phyloP scores from a whole-genome alignment of 352 stramenopile species.

The Phytophthora ramorum region DNA sequence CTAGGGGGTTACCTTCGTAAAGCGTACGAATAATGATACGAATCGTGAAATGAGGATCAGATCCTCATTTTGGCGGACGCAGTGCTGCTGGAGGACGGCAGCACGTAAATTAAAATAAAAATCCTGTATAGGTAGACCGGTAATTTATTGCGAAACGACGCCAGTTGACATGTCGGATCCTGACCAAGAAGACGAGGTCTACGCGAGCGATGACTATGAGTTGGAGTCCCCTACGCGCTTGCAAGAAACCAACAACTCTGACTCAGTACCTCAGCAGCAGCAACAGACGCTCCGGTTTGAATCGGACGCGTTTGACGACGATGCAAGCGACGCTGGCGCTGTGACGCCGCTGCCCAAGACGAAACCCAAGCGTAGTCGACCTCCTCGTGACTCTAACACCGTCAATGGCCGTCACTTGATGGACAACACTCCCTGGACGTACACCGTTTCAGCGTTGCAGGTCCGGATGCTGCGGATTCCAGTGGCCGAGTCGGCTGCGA shows the following conservation, averaged over 20 bases:
- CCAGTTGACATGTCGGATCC: slow-evolving; percentile 31
- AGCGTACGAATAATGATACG: too few relatives aligned
- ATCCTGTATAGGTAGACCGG: too few relatives aligned
- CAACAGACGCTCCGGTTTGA: slow-evolving; percentile 12
- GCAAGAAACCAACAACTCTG: neutral
- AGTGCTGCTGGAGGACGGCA: too few relatives aligned
- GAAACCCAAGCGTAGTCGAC: slow-evolving; percentile 14
- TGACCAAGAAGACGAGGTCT: slow-evolving; percentile 26
- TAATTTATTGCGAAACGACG: slow-evolving; percentile 11
- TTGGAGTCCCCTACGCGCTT: slow-evolving; percentile 29
- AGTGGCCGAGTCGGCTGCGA: slow-evolving; percentile 31
- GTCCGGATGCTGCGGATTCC: slow-evolving; percentile 61
- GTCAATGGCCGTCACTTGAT: slow-evolving; percentile 37
- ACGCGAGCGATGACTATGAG: slow-evolving; percentile 45
- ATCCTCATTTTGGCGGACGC: too few relatives aligned
- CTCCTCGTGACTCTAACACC: slow-evolving; percentile 7
- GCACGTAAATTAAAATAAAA: too few relatives aligned
- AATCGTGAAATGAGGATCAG: too few relatives aligned
- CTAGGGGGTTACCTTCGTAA: too few relatives aligned
- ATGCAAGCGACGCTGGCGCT: slow-evolving; percentile 21
- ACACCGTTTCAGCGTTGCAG: slow-evolving; percentile 44
- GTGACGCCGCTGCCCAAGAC: slow-evolving; percentile 19
- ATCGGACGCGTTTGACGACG: slow-evolving; percentile 14
- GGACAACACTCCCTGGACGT: slow-evolving; percentile 58
- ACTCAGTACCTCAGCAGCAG: slow-evolving; percentile 1